Conservation (phyloP, 805 yeast species). For the Brettanomyces bruxellensis region DNA sequence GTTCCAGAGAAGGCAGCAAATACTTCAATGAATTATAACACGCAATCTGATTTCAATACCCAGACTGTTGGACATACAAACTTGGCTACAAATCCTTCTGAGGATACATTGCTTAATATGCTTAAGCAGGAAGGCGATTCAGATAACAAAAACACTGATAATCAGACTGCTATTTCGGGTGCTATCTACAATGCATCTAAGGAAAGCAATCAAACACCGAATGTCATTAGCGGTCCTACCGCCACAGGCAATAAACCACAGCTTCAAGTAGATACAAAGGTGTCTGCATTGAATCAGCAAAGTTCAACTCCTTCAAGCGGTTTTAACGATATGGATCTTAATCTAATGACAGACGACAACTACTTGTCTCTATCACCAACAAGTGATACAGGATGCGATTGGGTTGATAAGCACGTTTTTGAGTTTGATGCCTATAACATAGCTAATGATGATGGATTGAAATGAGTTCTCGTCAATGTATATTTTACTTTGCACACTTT, state of each 20-base stretch:
- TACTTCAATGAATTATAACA: not conserved
- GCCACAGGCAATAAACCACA: not conserved
- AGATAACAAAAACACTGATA: not conserved
- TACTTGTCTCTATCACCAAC: slow-evolving; percentile 16
- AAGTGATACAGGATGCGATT: slow-evolving; percentile 47
- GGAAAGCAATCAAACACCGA: not conserved
- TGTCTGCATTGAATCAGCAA: not conserved
- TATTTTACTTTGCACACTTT: not conserved
- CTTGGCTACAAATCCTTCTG: not conserved
- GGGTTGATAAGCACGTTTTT: slow-evolving; percentile 42
- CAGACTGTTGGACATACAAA: not conserved
- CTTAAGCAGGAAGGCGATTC: not conserved
- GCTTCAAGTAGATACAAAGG: not conserved
- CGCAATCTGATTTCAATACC: not conserved
- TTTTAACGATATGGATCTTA: slow-evolving; percentile 19
- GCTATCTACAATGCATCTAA: not conserved
- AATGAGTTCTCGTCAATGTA: not conserved
- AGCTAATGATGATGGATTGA: not conserved
- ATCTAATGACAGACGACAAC: slow-evolving; percentile 13
- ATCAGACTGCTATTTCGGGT: not conserved
- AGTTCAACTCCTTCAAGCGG: slow-evolving; percentile 2
- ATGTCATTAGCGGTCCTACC: not conserved
- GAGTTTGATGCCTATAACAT: slow-evolving; percentile 27
- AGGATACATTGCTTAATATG: not conserved
- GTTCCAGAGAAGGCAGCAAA: not conserved